phyloP scores from a whole-genome alignment of 495 filamentous ascomycete species.

The Cudoniella acicularis region DNA sequence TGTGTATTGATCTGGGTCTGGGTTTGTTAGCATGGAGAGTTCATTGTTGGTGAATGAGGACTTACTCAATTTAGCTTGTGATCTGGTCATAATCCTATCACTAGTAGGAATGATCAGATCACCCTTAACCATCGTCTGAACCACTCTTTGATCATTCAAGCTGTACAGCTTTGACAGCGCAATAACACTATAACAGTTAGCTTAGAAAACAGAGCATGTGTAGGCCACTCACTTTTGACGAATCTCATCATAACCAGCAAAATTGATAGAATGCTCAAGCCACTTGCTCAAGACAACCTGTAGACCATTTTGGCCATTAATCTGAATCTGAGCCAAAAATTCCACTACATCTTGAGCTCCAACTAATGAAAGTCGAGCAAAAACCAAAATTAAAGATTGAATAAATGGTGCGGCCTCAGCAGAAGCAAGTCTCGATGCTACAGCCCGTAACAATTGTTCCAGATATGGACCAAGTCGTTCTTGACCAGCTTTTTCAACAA shows the following conservation, averaged over 20 bases:
- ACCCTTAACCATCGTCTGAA: constrained; percentile 79
- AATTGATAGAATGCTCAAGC: constrained; percentile 94
- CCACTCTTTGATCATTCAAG: constrained; percentile 77
- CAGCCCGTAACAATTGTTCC: constrained; percentile 82
- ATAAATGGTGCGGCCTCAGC: constrained; percentile 84
- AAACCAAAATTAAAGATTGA: constrained; percentile 86
- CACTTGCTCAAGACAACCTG: constrained; percentile 89
- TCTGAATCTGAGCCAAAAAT: constrained; percentile 79
- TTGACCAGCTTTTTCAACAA: constrained; percentile 89
- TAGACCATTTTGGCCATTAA: constrained; percentile 71
- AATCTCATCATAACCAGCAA: constrained; percentile 95
- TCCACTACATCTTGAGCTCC: constrained; percentile 86
- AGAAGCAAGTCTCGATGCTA: constrained; percentile 78
- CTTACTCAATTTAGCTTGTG: constrained; percentile 70
- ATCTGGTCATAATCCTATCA: constrained; percentile 88
- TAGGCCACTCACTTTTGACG: constrained; percentile 70
- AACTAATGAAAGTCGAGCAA: constrained; percentile 80
- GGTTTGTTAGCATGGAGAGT: constrained; percentile 7
- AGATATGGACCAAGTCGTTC: constrained; percentile 88
- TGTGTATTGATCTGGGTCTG: constrained; percentile 88
- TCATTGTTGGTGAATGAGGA: neutral
- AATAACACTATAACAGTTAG: constrained; percentile 64
- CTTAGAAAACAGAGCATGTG: neutral
- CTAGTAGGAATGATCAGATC: constrained; percentile 81
- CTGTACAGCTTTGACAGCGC: constrained; percentile 86